Evolutionary conservation across 768 basidiomycete species (phyloP), one percentile per base, ranked within the genome.

Genomic region (Crepidotus variabilis): DNA sequence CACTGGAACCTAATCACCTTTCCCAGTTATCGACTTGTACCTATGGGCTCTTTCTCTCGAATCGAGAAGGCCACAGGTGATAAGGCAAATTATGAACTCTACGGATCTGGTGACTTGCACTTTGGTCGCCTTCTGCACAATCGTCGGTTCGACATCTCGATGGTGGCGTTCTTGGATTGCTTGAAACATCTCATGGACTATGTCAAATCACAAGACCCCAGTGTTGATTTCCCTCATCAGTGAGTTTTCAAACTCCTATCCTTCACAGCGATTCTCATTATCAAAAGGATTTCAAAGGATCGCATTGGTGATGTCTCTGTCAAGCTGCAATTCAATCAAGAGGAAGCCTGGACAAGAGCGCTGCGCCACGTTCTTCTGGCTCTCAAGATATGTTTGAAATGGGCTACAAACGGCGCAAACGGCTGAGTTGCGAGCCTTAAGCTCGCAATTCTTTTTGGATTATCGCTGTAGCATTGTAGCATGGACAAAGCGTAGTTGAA

Each of bases 111-210:
- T 8, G 96, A 98, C 69, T 72, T 97, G 20, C 88, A 94, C 60
- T 78, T 96, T 54, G 90, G 92, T 1, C 86, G 95, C 32, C 69
- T 98, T 14, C 75, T 98, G 36, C 96, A 98, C 64, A 98, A 98
- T 65, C 85, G 95, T 39, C 85, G 96, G 16, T 99, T 98, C 71
- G 95, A 98, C 71, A 82, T 90, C 60, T 96, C 89, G 1, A 95
- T 98, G 91, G 93, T 96, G 10, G 92, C 93, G 9, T 93, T 98
- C 66, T 79, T 99, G 45, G 97, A 98, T 61, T 97, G 95, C 67
- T 75, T 99, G 36, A 88, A 92, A 64, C 94, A 98, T 66, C 74
- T 98, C 23, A 86, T 93, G 72, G 94, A 97, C 57, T 84, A 89
- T 64, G 89, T 93, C 51, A 86, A 85, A 67, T 77, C 83, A 10